Base-by-base conservation (phyloP, 371 early-diverging fungal genomes). In the Circinella umbellata region DNA sequence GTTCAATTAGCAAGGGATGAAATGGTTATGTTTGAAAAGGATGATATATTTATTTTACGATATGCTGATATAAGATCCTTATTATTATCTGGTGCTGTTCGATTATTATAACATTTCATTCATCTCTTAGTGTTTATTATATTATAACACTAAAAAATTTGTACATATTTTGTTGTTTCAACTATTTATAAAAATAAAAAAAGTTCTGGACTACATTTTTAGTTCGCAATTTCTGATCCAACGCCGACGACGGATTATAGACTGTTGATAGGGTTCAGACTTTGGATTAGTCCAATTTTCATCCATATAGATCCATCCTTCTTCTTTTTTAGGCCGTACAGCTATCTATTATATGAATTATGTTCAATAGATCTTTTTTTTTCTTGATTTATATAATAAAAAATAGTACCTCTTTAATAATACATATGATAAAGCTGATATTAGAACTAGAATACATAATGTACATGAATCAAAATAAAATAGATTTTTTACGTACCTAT, bases 1-100 rank as follows among this genome's bases (percentile, higher is more conserved):
- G 84, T 87, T 63, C 86, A 88, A 68, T 73, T 90, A 13, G 69
- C 51, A 38, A 68, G 48, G 69, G 66, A 65, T 17, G 70, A 72
- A 35, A 47, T 37, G 7, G 55, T 69, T 15, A 18, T 67, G 47
- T 46, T 76, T 11, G 71, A 71, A 57, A 72, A 76, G 37, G 67
- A 65, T 49, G 71, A 70, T 37, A 76, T 71, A 20, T 78, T 71
- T 59, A 68, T 78, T 53, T 47, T 78, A 35, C 78, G 75, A 6
- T 78, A 78, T 59, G 59, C 53, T 36, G 75, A 66, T 48, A 61
- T 78, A n/a, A 60, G 70, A 49, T 46, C 66, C 9, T 57, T 73
- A 34, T 48, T 78, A 38, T 63, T 68, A n/a, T 69, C 61, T 27
- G 69, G 71, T 20, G 60, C 55, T 37, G 68, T 73, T 20, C 66